Evolutionary conservation across 2,329 filamentous ascomycete genomes (phyloP).

Genomic region (Remersonia thermophila): DNA sequence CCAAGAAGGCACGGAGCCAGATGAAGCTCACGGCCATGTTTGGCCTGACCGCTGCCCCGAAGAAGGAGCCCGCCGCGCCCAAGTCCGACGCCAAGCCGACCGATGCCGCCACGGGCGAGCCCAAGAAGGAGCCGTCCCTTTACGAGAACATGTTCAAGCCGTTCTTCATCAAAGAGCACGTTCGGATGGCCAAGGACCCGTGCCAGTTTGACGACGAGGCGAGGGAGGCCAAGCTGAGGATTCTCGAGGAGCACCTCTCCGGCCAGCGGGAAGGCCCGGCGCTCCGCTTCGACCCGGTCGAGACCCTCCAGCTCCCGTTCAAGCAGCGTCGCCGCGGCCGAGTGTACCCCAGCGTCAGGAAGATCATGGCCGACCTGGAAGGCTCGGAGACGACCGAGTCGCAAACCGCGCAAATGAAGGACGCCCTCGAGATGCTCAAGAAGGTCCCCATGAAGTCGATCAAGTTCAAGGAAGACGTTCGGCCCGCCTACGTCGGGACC

Average conservation of each 20-base stretch:
- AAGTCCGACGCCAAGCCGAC: slow-evolving; percentile 14
- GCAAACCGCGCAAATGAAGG: slow-evolving; percentile 26
- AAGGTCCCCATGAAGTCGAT: slow-evolving; percentile 51
- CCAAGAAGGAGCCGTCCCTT: slow-evolving; percentile 27
- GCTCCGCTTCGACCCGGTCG: slow-evolving; percentile 30
- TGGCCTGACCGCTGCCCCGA: slow-evolving; percentile 26
- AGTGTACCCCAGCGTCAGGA: slow-evolving; percentile 40
- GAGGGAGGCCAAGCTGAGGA: slow-evolving; percentile 35
- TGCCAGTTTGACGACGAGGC: slow-evolving; percentile 44
- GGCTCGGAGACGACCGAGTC: slow-evolving; percentile 29
- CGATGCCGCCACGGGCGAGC: slow-evolving; percentile 20
- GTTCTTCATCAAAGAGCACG: slow-evolving; percentile 66
- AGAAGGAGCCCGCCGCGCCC: slow-evolving; percentile 26
- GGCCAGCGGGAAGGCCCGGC: slow-evolving; percentile 36
- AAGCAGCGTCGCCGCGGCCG: slow-evolving; percentile 32
- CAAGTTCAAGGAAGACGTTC: slow-evolving; percentile 51
- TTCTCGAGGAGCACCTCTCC: slow-evolving; percentile 40
- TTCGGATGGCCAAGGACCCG: slow-evolving; percentile 51
- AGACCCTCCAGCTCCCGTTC: slow-evolving; percentile 34
- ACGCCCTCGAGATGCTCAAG: slow-evolving; percentile 31
- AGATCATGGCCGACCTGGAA: slow-evolving; percentile 46
- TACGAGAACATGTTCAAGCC: slow-evolving; percentile 66
- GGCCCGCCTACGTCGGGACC: slow-evolving; percentile 62
- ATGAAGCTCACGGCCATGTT: slow-evolving; percentile 37
- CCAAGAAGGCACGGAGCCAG: slow-evolving; percentile 37